Evolutionary conservation across 2,329 filamentous ascomycete species (phyloP), one percentile per base, ranked within the genome.

Genomic region (Claviceps monticola): DNA sequence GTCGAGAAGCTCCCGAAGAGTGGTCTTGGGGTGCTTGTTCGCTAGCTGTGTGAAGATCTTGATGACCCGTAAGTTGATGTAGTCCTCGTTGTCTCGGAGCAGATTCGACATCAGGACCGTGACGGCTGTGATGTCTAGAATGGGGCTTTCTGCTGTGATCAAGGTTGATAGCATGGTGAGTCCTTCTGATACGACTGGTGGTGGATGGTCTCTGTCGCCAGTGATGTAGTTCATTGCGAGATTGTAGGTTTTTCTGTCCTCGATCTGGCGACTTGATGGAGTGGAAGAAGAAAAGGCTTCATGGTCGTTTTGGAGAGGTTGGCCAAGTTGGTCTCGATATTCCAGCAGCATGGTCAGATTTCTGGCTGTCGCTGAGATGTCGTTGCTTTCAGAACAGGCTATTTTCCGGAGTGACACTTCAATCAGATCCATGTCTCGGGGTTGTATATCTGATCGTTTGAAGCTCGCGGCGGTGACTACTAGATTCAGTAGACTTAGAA

Each of bases 11-110:
- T 86, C 82, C 21, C 71, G 73, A 3, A 77, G 68, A 0, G 82
- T 80, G 0, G 82, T 76, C 43, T 74, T 76, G 0, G 83, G 81
- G 49, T 86, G 83, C 52, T 71, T 74, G 55, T 73, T 67, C 0
- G 82, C 76, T 11, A 89, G 65, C 23, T 79, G 75, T 0, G 77
- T 75, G 53, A 86, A 79, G 1, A 83, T 73, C 55, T 79, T 80
- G 55, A 88, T 78, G 16, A 80, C 77, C n/a, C 79, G 75, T 2
- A 84, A 69, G 58, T 85, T 84, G 54, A 88, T 81, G 60, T 83
- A 89, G 52, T 86, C 83, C 52, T 88, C 85, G 5, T 74, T 70
- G 48, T 86, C 82, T 54, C 76, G 74, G 1, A 88, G 68, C 0
- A 87, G 71, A 9, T 76, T 79, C 1, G 80, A 79, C 50, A 88